phyloP scores from a whole-genome alignment of 2,329 filamentous ascomycete genomes.

The Microthyrium microscopicum region DNA sequence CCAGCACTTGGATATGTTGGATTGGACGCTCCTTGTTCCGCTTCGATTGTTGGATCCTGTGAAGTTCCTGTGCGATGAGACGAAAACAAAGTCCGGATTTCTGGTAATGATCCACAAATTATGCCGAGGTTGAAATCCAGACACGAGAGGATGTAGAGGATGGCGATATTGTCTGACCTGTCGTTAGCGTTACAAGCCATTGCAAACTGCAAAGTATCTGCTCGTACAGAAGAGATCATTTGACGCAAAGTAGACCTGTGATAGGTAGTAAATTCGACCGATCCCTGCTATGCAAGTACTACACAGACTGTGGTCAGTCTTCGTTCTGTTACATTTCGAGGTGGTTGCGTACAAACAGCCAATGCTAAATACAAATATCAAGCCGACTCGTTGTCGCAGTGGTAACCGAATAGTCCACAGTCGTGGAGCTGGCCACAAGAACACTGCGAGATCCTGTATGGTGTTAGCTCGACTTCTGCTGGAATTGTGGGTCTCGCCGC shows the following conservation, averaged over 20 bases:
- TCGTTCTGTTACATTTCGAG: too few species aligned
- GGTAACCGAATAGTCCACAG: background rate
- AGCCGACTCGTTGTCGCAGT: background rate
- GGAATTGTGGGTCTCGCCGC: too few species aligned
- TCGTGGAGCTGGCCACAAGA: constrained; percentile 1
- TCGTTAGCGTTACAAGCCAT: background rate
- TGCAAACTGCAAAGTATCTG: background rate
- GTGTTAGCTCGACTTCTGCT: too few species aligned
- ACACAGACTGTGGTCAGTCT: background rate
- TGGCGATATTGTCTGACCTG: background rate
- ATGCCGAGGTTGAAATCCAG: background rate
- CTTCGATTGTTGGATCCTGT: too few species aligned
- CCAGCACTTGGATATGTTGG: too few species aligned
- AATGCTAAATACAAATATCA: too few species aligned
- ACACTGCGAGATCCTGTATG: background rate
- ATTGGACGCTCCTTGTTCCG: too few species aligned
- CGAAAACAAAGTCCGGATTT: background rate
- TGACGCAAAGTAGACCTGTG: background rate
- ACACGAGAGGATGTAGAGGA: background rate
- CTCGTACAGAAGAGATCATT: background rate
- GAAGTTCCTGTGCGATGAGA: too few species aligned
- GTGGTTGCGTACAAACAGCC: too few species aligned
- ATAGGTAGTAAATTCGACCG: background rate
- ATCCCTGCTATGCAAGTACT: constrained; percentile 1
- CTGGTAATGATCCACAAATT: constrained; percentile 1